These are phyloP conservation scores for Globisporangium camurandrum DNA, from an alignment of 352 stramenopile genomes.

Conservation along the genomic window DNA sequence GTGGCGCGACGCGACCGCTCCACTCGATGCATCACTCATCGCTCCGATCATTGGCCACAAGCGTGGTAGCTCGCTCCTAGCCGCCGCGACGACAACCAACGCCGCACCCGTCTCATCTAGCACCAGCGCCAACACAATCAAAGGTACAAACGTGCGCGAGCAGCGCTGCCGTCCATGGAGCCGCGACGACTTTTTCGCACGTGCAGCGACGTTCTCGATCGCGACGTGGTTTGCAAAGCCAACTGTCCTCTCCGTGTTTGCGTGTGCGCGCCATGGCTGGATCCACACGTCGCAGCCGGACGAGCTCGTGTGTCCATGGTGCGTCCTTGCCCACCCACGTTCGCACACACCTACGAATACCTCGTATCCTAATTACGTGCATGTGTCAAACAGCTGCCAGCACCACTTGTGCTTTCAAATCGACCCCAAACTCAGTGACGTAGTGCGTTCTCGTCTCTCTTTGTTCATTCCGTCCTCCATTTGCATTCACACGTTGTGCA, in stretches of 20 bases:
- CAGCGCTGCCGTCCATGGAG: constrained; percentile 37
- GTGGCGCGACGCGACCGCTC: constrained; percentile 10
- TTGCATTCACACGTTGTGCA: constrained; percentile 1
- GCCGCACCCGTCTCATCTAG: neutral
- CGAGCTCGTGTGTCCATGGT: constrained; percentile 38
- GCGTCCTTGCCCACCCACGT: too few relatives aligned
- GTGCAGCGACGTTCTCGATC: constrained; percentile 46
- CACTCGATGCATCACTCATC: constrained; percentile 7
- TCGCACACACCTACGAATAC: too few relatives aligned
- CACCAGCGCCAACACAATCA: neutral
- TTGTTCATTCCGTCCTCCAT: too few relatives aligned
- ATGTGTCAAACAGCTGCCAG: constrained; percentile 20
- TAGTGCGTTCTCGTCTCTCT: constrained; percentile 7
- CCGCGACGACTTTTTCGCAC: constrained; percentile 35
- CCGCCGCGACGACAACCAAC: neutral
- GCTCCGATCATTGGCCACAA: neutral
- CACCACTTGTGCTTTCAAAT: constrained; percentile 47
- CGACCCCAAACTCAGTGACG: constrained; percentile 34
- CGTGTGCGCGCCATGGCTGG: constrained; percentile 49
- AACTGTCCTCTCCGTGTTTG: constrained; percentile 28
- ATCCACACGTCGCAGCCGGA: constrained; percentile 28
- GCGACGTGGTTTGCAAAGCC: constrained; percentile 63
- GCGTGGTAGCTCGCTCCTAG: neutral
- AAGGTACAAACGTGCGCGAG: neutral
- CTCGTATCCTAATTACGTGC: too few relatives aligned